Conservation (phyloP, 2,329 filamentous ascomycete genomes). For the Calonectria pseudoturangicola region DNA sequence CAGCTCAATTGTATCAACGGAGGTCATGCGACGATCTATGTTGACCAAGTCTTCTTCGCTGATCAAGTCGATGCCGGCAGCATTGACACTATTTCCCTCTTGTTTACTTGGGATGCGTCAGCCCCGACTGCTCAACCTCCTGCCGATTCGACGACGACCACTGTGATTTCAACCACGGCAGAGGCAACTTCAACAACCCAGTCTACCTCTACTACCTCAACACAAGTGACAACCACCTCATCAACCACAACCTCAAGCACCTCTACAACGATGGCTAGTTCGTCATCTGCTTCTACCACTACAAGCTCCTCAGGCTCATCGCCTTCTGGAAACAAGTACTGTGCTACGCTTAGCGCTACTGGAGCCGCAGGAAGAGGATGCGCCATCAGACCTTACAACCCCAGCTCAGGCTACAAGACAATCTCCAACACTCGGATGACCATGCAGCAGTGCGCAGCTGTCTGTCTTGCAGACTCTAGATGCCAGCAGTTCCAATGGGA, state of each 20-base stretch:
- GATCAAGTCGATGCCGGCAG: slow-evolving; percentile 45
- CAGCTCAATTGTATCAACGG: slow-evolving; percentile 44
- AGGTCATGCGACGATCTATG: slow-evolving; percentile 47
- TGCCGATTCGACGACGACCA: not conserved
- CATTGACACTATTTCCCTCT: slow-evolving; percentile 45
- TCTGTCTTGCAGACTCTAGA: slow-evolving; percentile 43
- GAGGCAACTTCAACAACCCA: not conserved
- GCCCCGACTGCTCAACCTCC: not conserved
- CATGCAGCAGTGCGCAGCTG: slow-evolving; percentile 45
- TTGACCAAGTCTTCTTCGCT: slow-evolving; percentile 52
- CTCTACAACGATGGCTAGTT: not conserved
- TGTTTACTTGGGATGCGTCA: slow-evolving; percentile 37
- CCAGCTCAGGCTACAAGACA: slow-evolving; percentile 44
- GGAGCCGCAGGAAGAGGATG: slow-evolving; percentile 44
- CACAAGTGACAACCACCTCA: not conserved
- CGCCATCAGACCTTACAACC: slow-evolving; percentile 45
- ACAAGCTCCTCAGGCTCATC: slow-evolving; percentile 22
- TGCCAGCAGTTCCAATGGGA: slow-evolving; percentile 50
- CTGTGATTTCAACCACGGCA: not conserved
- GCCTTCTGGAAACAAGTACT: slow-evolving; percentile 37
- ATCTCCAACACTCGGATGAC: slow-evolving; percentile 41
- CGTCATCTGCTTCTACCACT: not conserved
- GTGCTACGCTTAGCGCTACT: slow-evolving; percentile 40
- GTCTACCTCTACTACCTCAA: not conserved
- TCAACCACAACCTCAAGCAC: not conserved